Conservation (phyloP, 2,329 filamentous ascomycete genomes). For the Aspergillus tamarii region DNA sequence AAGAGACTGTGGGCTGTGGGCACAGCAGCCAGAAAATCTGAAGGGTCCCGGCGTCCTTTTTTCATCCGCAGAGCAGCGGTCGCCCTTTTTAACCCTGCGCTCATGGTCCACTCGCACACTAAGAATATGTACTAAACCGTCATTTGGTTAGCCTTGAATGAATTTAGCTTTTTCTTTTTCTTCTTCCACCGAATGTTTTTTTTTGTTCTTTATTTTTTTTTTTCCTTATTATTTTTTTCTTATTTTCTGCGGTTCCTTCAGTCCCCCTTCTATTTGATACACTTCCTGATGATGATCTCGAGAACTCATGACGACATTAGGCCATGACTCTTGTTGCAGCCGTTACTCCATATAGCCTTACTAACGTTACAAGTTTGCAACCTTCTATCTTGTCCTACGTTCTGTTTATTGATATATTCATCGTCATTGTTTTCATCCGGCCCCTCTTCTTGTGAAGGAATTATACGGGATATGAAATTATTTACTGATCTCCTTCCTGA, state of each 20-base stretch:
- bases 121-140: slow-evolving; percentile 21
- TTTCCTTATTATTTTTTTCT: slow-evolving; percentile 11
- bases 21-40: slow-evolving; percentile 18
- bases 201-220: background rate
- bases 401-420: background rate
- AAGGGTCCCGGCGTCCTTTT: slow-evolving; percentile 19
- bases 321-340: background rate
- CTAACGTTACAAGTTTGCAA: background rate
- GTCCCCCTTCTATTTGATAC: background rate
- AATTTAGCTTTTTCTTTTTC: slow-evolving; percentile 12
- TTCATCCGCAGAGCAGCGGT: slow-evolving; percentile 25
- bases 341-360: background rate
- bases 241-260: slow-evolving; percentile 7
- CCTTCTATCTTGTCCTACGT: background rate
- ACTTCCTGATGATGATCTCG: background rate
- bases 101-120: slow-evolving; percentile 19
- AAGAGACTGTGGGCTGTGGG: slow-evolving; percentile 18
- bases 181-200: slow-evolving; percentile 4
- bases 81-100: slow-evolving; percentile 43
- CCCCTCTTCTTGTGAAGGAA: background rate
- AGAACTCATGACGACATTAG: background rate
- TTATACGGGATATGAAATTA: background rate
- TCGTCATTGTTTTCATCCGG: background rate
- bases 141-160: background rate
- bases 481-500: background rate